Evolutionary conservation across 2,329 filamentous ascomycete species (phyloP).

Genomic region (Cytospora piceae): DNA sequence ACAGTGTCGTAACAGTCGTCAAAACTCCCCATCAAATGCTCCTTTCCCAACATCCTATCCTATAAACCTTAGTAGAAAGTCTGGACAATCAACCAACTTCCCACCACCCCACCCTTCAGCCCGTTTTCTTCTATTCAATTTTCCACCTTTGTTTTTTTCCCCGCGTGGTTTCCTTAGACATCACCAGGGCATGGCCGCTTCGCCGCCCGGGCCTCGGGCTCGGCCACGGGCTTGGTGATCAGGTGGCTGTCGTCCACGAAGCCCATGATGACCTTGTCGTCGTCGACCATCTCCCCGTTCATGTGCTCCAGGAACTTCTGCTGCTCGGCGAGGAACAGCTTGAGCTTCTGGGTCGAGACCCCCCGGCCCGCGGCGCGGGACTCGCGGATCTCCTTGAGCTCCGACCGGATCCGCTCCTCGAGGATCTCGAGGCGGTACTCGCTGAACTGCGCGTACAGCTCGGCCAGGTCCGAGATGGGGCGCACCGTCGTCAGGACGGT

Average conservation of each 20-base stretch:
- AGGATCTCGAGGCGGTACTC: slow-evolving; percentile 67
- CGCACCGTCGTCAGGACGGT: slow-evolving; percentile 64
- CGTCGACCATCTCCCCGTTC: slow-evolving; percentile 41
- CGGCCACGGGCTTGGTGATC: slow-evolving; percentile 18
- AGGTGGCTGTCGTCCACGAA: slow-evolving; percentile 35
- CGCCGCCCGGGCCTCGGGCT: neutral
- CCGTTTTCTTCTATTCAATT: neutral
- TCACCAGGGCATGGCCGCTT: neutral
- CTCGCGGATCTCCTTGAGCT: slow-evolving; percentile 49
- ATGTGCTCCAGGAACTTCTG: slow-evolving; percentile 41
- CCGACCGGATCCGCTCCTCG: slow-evolving; percentile 57
- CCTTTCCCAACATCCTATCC: neutral
- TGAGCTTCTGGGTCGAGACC: slow-evolving; percentile 38
- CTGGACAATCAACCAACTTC: neutral
- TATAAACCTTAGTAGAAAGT: neutral
- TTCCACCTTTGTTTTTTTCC: neutral
- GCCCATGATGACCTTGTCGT: slow-evolving; percentile 35
- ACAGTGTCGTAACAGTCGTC: neutral
- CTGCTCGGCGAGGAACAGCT: slow-evolving; percentile 40
- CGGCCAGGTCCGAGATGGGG: slow-evolving; percentile 58
- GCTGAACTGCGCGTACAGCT: slow-evolving; percentile 64
- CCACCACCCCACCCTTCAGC: neutral
- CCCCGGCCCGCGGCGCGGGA: slow-evolving; percentile 35
- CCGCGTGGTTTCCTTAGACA: neutral
- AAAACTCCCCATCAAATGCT: neutral